Evolutionary conservation across 352 stramenopile genomes (phyloP), one percentile per base, ranked within the genome.

Genomic region (Phytophthora citrophthora): DNA sequence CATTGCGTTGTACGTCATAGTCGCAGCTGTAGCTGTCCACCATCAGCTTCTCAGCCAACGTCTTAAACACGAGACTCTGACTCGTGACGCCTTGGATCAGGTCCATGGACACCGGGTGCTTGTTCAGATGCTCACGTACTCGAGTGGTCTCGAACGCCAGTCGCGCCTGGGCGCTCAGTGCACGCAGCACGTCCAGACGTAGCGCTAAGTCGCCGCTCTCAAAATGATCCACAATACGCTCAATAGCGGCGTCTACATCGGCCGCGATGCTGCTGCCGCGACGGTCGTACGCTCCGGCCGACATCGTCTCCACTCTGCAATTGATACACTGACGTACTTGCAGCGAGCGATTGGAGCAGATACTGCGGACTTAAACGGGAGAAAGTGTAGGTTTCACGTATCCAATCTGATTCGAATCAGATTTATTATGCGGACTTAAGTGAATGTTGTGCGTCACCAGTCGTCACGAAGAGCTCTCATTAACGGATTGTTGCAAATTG

Each of bases 171-270:
- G 61, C 66, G 29, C 77, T 78, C 34, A 93, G 68, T 7, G 72
- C 73, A 12, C 85, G 81, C 48, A 93, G 65, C 52, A 90, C 81
- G 41, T 93, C 85, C 18, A 90, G 52, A 15, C 85, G 82, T 60
- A 93, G 55, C 20, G 82, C 85, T 31, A 88, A 34, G 48, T 93
- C 81, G 49, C 75, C 82, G 24, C 83, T 74, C 43, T 93, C 85
- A 40, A 93, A 91, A 31, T 93, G 79, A 20, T 76, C 54, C 8
- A 93, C 81, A 29, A 91, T 72, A 45, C 81, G 81, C 76, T 93
- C 83, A 61, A 91, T 90, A 15, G 79, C 76, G 11, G 72, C 79
- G 70, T 90, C 78, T 27, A 93, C 68, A 40, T 84, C 75, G 31
- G 55, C 41, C 40, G 76, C 77, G 52, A 90, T 79, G 72, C 77